Base-by-base conservation (phyloP, 768 basidiomycete species). In the Leucosporidium creatinivorum region DNA sequence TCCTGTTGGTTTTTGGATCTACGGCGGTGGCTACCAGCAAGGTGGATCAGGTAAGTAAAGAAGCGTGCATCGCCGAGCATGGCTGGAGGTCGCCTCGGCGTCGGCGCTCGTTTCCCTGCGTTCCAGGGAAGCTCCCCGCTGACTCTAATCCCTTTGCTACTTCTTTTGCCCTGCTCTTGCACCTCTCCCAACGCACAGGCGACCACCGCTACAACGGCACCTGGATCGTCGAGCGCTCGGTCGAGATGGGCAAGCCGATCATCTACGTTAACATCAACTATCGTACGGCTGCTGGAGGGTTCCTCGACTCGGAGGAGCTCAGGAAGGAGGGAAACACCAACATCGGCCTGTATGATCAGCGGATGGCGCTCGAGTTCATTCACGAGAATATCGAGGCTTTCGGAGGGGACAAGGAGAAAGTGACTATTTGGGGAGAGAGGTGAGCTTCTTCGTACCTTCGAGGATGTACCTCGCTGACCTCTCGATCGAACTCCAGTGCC, bases 351-450 rank as follows among this genome's bases (percentile, higher is more conserved):
- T 66, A 66, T 52, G 69, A 69, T 55, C 69, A 69, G 36, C 79
- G 81, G 1, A 78, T 80, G 39, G 85, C 86, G 0, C 76, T 89
- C 0, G 70, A 78, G 21, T 89, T 87, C 76, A 77, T 88, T 0
- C 82, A 86, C 68, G 79, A 85, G n/a, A 86, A 89, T 71, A 84
- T 88, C 23, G 81, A 79, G 4, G 81, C 81, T 4, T 88, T 88
- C 73, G 86, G 86, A 18, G 87, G 87, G 1, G 83, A 87, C 76
- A 82, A 83, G 19, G 69, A 77, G 18, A 86, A 85, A 78, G 85
- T 81, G 0, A 69, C 72, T 13, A 63, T 73, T 17, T 68, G 65
- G 65, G 72, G 72, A 5, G 68, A 73, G 36, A 51, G 55, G 63
- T 44, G 12, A 15, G 58, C 25, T 17, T 9, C 44, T 21, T 48